These are phyloP conservation scores for Plectranthus barbatus DNA, from an alignment of 257 asterid genomes.

Conservation along the genomic window DNA sequence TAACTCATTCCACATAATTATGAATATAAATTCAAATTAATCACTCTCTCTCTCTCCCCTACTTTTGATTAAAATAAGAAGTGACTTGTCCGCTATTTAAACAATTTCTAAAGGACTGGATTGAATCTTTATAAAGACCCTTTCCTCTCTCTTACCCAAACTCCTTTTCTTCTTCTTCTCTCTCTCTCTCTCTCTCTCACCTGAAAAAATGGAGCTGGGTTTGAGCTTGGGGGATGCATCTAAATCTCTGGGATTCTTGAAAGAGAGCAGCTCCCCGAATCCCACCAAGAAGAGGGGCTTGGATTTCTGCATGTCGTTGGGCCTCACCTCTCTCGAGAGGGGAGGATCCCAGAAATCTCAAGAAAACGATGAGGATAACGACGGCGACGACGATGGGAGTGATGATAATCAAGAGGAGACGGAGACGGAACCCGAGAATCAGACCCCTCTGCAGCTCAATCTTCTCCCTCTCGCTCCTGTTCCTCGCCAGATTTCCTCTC, in stretches of 20 bases:
- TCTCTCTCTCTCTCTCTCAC: background rate
- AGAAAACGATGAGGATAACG: constrained; percentile 7
- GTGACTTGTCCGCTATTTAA: constrained; percentile 5
- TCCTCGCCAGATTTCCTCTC: constrained; percentile 31
- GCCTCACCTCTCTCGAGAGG: constrained; percentile 20
- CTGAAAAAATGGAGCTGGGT: constrained; percentile 54
- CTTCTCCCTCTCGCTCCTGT: constrained; percentile 50
- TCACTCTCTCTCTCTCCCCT: background rate
- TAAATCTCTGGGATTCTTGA: constrained; percentile 18
- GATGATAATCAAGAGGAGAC: constrained; percentile 14
- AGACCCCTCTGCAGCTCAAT: constrained; percentile 45
- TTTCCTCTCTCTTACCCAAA: constrained; percentile 23
- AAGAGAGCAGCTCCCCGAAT: constrained; percentile 1
- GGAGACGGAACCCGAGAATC: constrained; percentile 13
- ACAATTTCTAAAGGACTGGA: constrained; percentile 28
- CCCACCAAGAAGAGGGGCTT: constrained; percentile 9
- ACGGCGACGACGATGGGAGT: constrained; percentile 2
- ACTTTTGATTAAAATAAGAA: constrained; percentile 4
- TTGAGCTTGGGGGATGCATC: constrained; percentile 60
- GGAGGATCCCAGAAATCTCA: constrained; percentile 9
- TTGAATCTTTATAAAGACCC: constrained; percentile 52
- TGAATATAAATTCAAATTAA: too few species aligned
- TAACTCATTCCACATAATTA: too few species aligned
- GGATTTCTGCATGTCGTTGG: constrained; percentile 52
- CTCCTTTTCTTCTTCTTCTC: background rate